phyloP scores from a whole-genome alignment of 768 basidiomycete genomes.

The Terana coerulea region DNA sequence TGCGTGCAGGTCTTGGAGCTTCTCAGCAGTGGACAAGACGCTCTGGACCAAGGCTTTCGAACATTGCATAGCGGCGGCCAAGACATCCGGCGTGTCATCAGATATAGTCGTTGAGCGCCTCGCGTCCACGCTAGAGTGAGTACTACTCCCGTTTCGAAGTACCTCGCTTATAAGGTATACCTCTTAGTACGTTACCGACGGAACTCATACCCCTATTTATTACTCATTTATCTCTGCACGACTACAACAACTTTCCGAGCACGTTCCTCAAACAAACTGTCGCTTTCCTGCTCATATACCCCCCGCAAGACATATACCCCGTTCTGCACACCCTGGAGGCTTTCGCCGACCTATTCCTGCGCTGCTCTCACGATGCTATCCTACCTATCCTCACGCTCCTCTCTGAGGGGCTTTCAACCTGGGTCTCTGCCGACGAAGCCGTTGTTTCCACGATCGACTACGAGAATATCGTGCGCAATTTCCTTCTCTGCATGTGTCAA shows the following conservation, averaged over 20 bases:
- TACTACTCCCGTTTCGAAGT: too few relatives aligned
- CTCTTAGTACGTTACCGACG: constrained; percentile 1
- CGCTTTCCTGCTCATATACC: constrained; percentile 4
- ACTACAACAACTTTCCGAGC: background rate
- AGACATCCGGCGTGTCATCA: background rate
- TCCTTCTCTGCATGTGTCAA: background rate
- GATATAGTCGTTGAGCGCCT: background rate
- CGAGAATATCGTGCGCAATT: constrained; percentile 37
- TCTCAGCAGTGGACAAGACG: too few relatives aligned
- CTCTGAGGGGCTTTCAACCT: constrained; percentile 38
- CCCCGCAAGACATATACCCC: background rate
- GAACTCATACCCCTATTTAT: constrained; percentile 4
- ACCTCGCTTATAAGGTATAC: too few relatives aligned
- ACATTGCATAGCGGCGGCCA: background rate
- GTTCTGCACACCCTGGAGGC: background rate
- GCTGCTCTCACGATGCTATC: background rate
- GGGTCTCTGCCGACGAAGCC: constrained; percentile 48
- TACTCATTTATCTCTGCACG: background rate
- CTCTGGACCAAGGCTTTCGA: background rate
- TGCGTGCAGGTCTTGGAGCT: background rate
- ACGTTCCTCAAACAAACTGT: constrained; percentile 1
- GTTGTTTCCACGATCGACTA: constrained; percentile 42
- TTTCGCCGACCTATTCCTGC: background rate
- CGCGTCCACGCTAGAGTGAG: too few relatives aligned
- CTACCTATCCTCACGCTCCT: constrained; percentile 24